Base-by-base conservation (phyloP, 257 asterid species). In the Rhazya stricta region DNA sequence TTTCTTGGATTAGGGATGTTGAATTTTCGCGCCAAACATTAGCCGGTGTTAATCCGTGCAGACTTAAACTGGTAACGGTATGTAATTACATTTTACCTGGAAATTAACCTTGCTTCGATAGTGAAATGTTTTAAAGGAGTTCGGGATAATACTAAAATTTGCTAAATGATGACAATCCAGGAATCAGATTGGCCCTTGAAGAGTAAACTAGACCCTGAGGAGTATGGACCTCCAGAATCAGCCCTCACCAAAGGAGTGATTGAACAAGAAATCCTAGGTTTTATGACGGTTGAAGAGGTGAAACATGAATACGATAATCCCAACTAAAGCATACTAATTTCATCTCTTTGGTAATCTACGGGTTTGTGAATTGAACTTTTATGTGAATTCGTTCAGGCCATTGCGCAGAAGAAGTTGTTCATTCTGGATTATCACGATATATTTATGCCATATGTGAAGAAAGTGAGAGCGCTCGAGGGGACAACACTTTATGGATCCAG, bases 151-250 rank as follows among this genome's bases (percentile, higher is more conserved):
- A 39, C 10, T 23, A n/a, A 8, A 58, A 15, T 36, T 41, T 63
- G 45, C 70, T 29, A 27, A 21, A 68, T 36, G 43, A 66, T 42
- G n/a, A 54, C 23, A 54, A 16, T 9, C 7, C 69, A 91, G 98
- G 96, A 93, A 80, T 89, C n/a, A n/a, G n/a, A n/a, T n/a, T n/a
- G 91, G 91, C 97, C 98, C 18, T 13, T 91, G 80, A 91, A 84
- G 84, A 93, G 98, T 77, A 73, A 75, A 16, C 89, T 93, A 4
- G 98, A 93, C 67, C 89, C 96, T 3, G 69, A 62, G 57, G 87
- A 84, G 51, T 91, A 91, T 54, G 97, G 97, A n/a, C 89, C 97
- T 57, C 78, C 86, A 32, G 94, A 91, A 71, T 93, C 96, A 45
- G 89, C 81, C 53, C 83, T 93, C 67, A 88, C 94, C 12, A 81